A percentile compares a stretch with the other conserved stretches of the same genome.
Conservation (phyloP, 345 rosid genomes). For the Eucalyptus pauciflora region DNA sequence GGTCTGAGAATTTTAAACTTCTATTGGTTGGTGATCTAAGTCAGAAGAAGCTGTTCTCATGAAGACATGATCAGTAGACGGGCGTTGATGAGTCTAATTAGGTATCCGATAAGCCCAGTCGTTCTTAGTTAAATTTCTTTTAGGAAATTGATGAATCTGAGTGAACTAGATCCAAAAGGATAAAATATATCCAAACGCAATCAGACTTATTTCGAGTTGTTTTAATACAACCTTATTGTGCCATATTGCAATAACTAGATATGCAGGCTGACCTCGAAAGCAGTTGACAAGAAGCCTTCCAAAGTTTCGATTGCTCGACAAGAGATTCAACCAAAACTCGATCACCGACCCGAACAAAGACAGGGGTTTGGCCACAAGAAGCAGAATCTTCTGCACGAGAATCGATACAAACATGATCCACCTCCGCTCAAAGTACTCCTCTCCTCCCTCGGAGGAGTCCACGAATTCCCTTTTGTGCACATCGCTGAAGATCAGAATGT, state of each 20-base stretch:
- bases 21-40: background rate
- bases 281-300: slow-evolving; percentile 12
- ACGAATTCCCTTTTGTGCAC: slow-evolving; percentile 25
- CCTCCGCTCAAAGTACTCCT: slow-evolving; percentile 27
- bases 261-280: slow-evolving; percentile 3
- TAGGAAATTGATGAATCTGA: background rate
- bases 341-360: slow-evolving; percentile 20
- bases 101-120: background rate
- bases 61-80: background rate
- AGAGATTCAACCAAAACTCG: slow-evolving; percentile 35
- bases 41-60: background rate
- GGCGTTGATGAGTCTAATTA: background rate
- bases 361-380: slow-evolving; percentile 19
- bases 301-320: slow-evolving; percentile 21
- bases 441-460: slow-evolving; percentile 17
- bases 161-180: background rate
- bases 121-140: too few species aligned
- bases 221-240: too few species aligned
- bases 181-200: background rate
- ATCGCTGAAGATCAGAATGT: slow-evolving; percentile 22
- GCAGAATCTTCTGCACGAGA: slow-evolving; percentile 27
- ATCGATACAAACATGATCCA: slow-evolving; percentile 50
- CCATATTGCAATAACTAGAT: background rate
- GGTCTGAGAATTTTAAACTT: background rate
- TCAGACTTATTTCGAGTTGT: background rate